These are phyloP conservation scores for Chrysosporium keratinophilum DNA, from an alignment of 2,329 filamentous ascomycete species.

Conservation along the genomic window DNA sequence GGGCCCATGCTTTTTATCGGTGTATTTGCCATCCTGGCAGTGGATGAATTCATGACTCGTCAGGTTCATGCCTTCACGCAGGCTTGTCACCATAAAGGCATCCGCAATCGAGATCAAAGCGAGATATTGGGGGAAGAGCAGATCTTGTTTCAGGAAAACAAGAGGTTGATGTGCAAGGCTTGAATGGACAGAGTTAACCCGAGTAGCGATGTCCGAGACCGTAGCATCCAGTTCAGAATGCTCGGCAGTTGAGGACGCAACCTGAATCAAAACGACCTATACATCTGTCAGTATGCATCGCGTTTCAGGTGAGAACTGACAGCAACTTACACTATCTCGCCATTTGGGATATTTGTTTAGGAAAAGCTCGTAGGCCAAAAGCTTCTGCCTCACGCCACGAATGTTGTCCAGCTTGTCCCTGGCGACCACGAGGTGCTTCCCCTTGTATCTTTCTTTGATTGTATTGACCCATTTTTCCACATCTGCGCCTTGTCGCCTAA, in stretches of 20 bases:
- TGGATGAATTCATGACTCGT: constrained; percentile 90
- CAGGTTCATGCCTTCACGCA: constrained; percentile 95
- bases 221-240: constrained; percentile 78
- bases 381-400: constrained; percentile 83
- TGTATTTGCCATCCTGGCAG: constrained; percentile 73
- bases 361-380: constrained; percentile 85
- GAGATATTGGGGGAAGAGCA: constrained; percentile 86
- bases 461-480: constrained; percentile 69
- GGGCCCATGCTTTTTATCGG: constrained; percentile 70
- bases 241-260: constrained; percentile 81
- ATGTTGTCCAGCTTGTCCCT: constrained; percentile 91
- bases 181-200: constrained; percentile 84
- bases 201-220: constrained; percentile 85
- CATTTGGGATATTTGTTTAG: constrained; percentile 87
- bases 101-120: constrained; percentile 82
- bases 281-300: not conserved
- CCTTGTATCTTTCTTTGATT: constrained; percentile 73
- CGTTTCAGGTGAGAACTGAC: not conserved
- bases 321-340: constrained; percentile 56
- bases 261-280: constrained; percentile 79
- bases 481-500: constrained; percentile 59
- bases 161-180: constrained; percentile 86
- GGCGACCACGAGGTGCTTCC: constrained; percentile 82
- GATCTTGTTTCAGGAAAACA: constrained; percentile 89
- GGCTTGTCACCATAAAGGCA: constrained; percentile 83